phyloP scores from a whole-genome alignment of 495 filamentous ascomycete species.

The Eremomyces bilateralis region DNA sequence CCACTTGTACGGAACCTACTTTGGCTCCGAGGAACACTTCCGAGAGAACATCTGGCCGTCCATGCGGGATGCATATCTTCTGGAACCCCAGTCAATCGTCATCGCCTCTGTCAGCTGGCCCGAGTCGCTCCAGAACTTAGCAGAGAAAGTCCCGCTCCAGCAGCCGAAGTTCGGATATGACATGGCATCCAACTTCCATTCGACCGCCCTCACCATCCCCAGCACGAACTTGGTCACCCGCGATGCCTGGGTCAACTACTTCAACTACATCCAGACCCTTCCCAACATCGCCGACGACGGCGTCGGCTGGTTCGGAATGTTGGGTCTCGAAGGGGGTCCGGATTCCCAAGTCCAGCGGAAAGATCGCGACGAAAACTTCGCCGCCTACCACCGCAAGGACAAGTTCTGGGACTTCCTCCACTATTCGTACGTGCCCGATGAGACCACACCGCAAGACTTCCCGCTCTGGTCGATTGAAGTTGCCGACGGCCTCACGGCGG shows the following conservation, averaged over 20 bases:
- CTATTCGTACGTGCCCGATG: slow-evolving; percentile 26
- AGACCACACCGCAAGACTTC: slow-evolving; percentile 16
- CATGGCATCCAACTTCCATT: slow-evolving; percentile 32
- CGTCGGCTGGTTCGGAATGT: slow-evolving; percentile 30
- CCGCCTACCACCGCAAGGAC: slow-evolving; percentile 36
- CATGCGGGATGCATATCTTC: neutral
- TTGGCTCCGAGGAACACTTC: neutral
- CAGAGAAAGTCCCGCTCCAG: neutral
- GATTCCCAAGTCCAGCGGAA: slow-evolving; percentile 24
- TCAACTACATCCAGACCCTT: slow-evolving; percentile 20
- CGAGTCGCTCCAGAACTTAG: neutral
- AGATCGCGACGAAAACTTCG: slow-evolving; percentile 19
- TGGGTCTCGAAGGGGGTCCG: slow-evolving; percentile 32
- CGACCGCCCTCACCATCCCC: slow-evolving; percentile 24
- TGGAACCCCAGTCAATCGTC: slow-evolving; percentile 20
- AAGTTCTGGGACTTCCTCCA: slow-evolving; percentile 36
- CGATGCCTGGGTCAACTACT: slow-evolving; percentile 21
- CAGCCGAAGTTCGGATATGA: slow-evolving; percentile 14
- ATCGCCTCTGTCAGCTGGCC: slow-evolving; percentile 15
- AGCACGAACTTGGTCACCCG: slow-evolving; percentile 17
- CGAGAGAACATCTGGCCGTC: neutral
- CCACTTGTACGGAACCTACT: neutral
- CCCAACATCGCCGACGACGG: neutral
- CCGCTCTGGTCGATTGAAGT: slow-evolving; percentile 20
- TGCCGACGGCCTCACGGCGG: slow-evolving; percentile 20